Percentiles rank a stretch among this genome's conserved stretches.
These are phyloP conservation scores for Cryptococcus wingfieldii DNA, from an alignment of 1,284 basidiomycete species.

Conservation along the genomic window DNA sequence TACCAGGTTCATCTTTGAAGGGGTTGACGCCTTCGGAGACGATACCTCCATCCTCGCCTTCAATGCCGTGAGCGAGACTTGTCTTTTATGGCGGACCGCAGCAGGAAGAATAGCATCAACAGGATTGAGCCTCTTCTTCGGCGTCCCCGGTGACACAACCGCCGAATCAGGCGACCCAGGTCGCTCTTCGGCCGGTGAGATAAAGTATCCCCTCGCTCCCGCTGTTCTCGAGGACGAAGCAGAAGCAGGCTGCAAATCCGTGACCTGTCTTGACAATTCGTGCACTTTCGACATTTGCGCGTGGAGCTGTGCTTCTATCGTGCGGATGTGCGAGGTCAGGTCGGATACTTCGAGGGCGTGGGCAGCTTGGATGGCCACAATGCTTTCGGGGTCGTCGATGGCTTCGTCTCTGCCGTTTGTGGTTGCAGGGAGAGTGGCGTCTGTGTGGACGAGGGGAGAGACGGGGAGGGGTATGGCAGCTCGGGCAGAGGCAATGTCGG, in stretches of 20 bases:
- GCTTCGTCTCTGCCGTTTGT: no score
- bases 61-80: conserved; percentile 77
- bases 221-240: background rate
- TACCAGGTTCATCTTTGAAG: background rate
- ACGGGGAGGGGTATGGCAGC: conserved; percentile 1
- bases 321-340: conserved; percentile 68
- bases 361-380: conserved; percentile 54
- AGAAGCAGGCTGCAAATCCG: background rate
- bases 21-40: background rate
- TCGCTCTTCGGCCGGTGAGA: conserved; percentile 10
- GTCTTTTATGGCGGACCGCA: conserved; percentile 74
- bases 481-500: background rate
- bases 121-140: conserved; percentile 1
- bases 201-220: conserved; percentile 13
- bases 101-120: conserved; percentile 66
- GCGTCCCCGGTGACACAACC: background rate
- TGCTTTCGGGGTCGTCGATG: background rate
- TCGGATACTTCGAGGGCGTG: conserved; percentile 72
- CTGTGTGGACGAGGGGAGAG: background rate
- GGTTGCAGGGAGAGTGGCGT: background rate
- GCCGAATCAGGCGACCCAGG: background rate
- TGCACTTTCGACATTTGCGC: conserved; percentile 67
- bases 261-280: conserved; percentile 61
- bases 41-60: conserved; percentile 71
- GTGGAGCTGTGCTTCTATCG: conserved; percentile 66